Conservation (phyloP, 2,329 filamentous ascomycete species). For the Alternaria dauci region DNA sequence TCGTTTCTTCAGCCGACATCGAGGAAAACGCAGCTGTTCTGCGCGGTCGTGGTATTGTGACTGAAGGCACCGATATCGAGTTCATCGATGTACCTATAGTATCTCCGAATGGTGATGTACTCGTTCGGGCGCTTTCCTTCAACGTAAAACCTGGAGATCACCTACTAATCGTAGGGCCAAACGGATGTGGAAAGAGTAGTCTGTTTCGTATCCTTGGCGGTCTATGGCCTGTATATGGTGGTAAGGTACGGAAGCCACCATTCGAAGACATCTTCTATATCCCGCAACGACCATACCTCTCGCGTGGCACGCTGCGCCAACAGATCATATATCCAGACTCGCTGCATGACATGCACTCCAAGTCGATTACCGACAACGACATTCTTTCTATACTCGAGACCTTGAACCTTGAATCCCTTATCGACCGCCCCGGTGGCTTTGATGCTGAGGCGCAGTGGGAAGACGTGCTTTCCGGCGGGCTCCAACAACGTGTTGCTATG, state of each 20-base stretch:
- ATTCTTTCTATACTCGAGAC: conserved; percentile 78
- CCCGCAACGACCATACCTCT: conserved; percentile 92
- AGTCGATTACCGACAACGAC: conserved; percentile 82
- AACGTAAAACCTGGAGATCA: conserved; percentile 86
- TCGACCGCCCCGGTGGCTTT: conserved; percentile 83
- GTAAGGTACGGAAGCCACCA: conserved; percentile 87
- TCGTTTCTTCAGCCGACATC: conserved; percentile 86
- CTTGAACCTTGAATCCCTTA: conserved; percentile 83
- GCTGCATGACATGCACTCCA: conserved; percentile 83
- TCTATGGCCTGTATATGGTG: conserved; percentile 97
- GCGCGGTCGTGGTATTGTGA: conserved; percentile 78
- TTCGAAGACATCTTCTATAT: conserved; percentile 98
- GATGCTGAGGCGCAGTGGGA: conserved; percentile 97
- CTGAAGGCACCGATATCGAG: conserved; percentile 83
- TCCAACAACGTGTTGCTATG: conserved; percentile 97
- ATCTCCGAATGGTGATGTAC: conserved; percentile 92
- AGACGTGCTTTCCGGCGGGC: conserved; percentile 87
- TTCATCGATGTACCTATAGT: conserved; percentile 94
- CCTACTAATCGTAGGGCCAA: conserved; percentile 92
- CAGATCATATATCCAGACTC: conserved; percentile 97
- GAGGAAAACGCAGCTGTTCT: conserved; percentile 85
- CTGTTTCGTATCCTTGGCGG: conserved; percentile 96
- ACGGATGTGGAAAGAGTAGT: conserved; percentile 95
- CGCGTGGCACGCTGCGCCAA: conserved; percentile 88
- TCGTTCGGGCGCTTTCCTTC: conserved; percentile 87